Conservation (phyloP, 345 rosid species). For the Gynandropsis gynandra region DNA sequence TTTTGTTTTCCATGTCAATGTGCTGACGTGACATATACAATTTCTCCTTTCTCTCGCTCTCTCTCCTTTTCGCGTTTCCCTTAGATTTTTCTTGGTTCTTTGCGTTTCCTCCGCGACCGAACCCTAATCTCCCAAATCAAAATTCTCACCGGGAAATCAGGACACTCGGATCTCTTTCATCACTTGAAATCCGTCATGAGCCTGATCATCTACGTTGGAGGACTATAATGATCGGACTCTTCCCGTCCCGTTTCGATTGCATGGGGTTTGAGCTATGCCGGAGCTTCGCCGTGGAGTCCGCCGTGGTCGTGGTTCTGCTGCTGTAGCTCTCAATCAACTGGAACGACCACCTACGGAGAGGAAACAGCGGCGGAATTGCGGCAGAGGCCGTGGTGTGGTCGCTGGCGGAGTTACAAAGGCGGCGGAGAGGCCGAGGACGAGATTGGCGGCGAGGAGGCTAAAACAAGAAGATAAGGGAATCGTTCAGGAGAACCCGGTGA, state of each 20-base stretch:
- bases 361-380: slow-evolving; percentile 27
- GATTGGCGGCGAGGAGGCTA: slow-evolving; percentile 40
- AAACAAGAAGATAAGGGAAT: slow-evolving; percentile 33
- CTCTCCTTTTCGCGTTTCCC: too few relatives aligned
- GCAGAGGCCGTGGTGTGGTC: slow-evolving; percentile 36
- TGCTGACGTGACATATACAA: too few relatives aligned
- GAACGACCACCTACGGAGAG: slow-evolving; percentile 19
- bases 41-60: too few relatives aligned
- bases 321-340: slow-evolving; percentile 25
- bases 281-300: slow-evolving; percentile 83
- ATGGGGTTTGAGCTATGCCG: slow-evolving; percentile 86
- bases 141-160: slow-evolving; percentile 17
- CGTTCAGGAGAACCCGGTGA: slow-evolving; percentile 24
- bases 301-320: slow-evolving; percentile 46
- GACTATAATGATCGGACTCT: slow-evolving; percentile 41
- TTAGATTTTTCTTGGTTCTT: too few relatives aligned
- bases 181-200: slow-evolving; percentile 27
- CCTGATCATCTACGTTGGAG: slow-evolving; percentile 11
- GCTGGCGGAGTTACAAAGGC: slow-evolving; percentile 26
- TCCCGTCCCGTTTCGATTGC: slow-evolving; percentile 45
- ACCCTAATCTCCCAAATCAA: slow-evolving; percentile 31
- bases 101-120: too few relatives aligned
- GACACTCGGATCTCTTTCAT: background rate
- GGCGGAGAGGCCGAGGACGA: slow-evolving; percentile 48
- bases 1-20: too few relatives aligned